phyloP scores from a whole-genome alignment of 768 basidiomycete genomes.

The Lactifluus hygrophoroides region DNA sequence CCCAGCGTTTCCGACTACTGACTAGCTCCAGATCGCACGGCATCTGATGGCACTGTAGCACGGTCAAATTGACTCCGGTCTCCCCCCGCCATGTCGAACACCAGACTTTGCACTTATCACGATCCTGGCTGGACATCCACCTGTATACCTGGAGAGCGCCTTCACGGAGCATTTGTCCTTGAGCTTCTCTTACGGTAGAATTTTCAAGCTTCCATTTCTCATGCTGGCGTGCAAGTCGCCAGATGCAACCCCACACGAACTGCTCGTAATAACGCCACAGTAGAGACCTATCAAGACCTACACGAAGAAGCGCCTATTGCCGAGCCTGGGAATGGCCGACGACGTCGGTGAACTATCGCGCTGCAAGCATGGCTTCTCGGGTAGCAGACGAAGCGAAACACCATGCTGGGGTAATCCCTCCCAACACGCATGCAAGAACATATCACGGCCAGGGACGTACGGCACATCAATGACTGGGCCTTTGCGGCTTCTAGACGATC shows the following conservation, averaged over 20 bases:
- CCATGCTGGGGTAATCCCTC: neutral
- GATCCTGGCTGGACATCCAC: neutral
- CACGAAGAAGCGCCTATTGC: neutral
- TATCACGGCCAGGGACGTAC: constrained; percentile 1
- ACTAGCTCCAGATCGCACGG: neutral
- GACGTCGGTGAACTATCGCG: neutral
- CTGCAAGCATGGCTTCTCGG: neutral
- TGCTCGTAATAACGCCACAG: neutral
- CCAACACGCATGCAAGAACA: neutral
- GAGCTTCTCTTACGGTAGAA: constrained; percentile 1
- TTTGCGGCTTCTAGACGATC: constrained; percentile 2
- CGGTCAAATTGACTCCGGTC: neutral
- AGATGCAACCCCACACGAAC: neutral
- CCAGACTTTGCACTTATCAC: neutral
- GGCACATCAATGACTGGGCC: neutral
- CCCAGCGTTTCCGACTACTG: neutral
- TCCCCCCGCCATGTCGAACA: neutral
- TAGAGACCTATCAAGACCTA: neutral
- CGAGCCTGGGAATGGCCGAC: neutral
- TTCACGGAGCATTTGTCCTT: neutral
- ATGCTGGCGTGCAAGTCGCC: neutral
- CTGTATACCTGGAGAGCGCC: neutral
- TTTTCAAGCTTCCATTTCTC: neutral
- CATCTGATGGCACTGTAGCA: neutral
- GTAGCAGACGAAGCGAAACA: neutral